These are phyloP conservation scores for Trichoderma simmonsii DNA, from an alignment of 2,329 filamentous ascomycete genomes.

Conservation along the genomic window DNA sequence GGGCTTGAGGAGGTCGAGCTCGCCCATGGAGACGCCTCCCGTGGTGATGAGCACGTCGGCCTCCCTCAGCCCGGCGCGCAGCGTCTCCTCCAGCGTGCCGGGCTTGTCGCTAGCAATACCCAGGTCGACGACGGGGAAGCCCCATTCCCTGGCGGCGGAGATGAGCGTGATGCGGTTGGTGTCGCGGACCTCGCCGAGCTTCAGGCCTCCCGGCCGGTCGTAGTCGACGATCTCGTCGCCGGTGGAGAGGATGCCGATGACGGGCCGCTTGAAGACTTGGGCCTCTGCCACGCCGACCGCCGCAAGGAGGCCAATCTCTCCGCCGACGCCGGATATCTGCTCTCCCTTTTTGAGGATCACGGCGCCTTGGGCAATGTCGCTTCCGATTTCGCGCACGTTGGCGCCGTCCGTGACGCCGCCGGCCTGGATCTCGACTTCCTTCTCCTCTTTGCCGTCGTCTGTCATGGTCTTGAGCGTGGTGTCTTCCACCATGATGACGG, in stretches of 20 bases:
- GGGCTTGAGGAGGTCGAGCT: slow-evolving; percentile 92
- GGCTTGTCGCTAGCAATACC: slow-evolving; percentile 78
- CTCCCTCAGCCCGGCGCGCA: slow-evolving; percentile 70
- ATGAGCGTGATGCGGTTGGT: slow-evolving; percentile 88
- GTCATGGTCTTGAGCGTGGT: slow-evolving; percentile 74
- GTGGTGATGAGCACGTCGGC: slow-evolving; percentile 86
- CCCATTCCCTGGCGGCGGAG: slow-evolving; percentile 69
- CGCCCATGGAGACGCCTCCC: slow-evolving; percentile 96
- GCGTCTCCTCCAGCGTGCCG: slow-evolving; percentile 69
- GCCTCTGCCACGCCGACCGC: slow-evolving; percentile 75
- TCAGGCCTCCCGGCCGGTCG: slow-evolving; percentile 58
- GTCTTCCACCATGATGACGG: slow-evolving; percentile 92
- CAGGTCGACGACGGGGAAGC: slow-evolving; percentile 77
- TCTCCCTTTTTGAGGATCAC: slow-evolving; percentile 74
- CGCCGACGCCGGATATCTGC: slow-evolving; percentile 79
- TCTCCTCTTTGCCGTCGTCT: slow-evolving; percentile 78
- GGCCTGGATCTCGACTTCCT: slow-evolving; percentile 81
- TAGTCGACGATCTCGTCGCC: slow-evolving; percentile 90
- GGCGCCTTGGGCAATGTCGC: slow-evolving; percentile 70
- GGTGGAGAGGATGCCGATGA: slow-evolving; percentile 85
- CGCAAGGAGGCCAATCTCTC: slow-evolving; percentile 86
- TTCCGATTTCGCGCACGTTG: slow-evolving; percentile 88
- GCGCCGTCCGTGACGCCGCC: slow-evolving; percentile 72
- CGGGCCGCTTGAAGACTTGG: slow-evolving; percentile 69
- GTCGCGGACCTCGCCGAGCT: slow-evolving; percentile 83